Evolutionary conservation across 139 green algal genomes (phyloP).

Genomic region (Chlorella sorokiniana): DNA sequence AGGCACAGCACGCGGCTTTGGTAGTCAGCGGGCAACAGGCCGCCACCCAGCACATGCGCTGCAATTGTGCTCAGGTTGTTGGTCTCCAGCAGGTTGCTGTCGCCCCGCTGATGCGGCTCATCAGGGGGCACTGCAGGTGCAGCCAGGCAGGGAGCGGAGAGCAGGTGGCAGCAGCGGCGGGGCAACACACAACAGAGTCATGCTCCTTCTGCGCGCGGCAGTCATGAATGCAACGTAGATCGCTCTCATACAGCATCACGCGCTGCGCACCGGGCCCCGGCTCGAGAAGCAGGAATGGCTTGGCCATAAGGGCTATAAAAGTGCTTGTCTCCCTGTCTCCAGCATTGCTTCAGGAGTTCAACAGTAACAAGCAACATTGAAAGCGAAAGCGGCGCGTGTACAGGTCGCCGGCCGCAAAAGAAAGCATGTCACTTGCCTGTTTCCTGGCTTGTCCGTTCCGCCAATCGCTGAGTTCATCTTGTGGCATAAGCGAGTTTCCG

Average conservation of each 20-base stretch:
- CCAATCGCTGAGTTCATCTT: too few species aligned
- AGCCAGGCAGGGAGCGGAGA: background rate
- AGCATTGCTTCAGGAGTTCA: too few species aligned
- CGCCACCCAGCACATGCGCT: constrained; percentile 12
- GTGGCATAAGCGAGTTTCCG: too few species aligned
- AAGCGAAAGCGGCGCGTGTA: too few species aligned
- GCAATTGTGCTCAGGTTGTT: constrained; percentile 20
- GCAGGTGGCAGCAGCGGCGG: background rate
- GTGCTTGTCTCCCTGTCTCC: too few species aligned
- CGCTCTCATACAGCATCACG: background rate
- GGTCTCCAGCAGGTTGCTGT: constrained; percentile 4
- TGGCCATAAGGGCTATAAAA: too few species aligned
- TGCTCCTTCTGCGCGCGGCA: background rate
- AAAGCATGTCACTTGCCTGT: too few species aligned
- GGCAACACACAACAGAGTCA: background rate
- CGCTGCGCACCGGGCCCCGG: background rate
- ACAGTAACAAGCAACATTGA: too few species aligned
- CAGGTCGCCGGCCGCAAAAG: too few species aligned
- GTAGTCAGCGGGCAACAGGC: background rate
- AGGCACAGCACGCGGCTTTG: constrained; percentile 24
- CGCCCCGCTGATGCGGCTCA: constrained; percentile 18
- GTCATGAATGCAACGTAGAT: background rate
- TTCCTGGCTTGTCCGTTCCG: too few species aligned
- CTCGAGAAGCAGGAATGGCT: constrained; percentile 18
- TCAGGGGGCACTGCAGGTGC: constrained; percentile 18